phyloP scores from a whole-genome alignment of 305 asterid genomes.

The Fraxinus sp. region DNA sequence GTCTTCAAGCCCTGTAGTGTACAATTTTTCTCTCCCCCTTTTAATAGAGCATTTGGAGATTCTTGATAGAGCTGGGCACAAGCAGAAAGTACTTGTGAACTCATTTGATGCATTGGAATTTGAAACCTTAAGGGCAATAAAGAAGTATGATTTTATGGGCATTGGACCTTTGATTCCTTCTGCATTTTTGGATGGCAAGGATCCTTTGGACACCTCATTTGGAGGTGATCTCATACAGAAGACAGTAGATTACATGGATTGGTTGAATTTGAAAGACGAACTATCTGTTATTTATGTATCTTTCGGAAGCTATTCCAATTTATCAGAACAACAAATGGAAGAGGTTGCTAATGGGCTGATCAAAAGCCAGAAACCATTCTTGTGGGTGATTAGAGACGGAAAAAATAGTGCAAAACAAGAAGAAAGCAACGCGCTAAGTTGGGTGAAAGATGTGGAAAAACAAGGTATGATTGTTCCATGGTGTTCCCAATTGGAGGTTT shows the following conservation, averaged over 20 bases:
- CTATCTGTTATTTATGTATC: slow-evolving; percentile 43
- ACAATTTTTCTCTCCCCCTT: slow-evolving; percentile 22
- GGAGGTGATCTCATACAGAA: slow-evolving; percentile 34
- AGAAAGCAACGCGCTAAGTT: slow-evolving; percentile 17
- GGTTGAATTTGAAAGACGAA: slow-evolving; percentile 31
- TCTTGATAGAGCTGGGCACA: background rate
- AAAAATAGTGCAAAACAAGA: slow-evolving; percentile 1
- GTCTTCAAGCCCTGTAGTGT: slow-evolving; percentile 23
- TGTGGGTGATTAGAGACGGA: slow-evolving; percentile 33
- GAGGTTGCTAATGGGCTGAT: slow-evolving; percentile 28
- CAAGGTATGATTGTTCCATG: slow-evolving; percentile 41
- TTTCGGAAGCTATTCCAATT: slow-evolving; percentile 42
- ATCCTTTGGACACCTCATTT: slow-evolving; percentile 32
- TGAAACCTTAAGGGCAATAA: slow-evolving; percentile 27
- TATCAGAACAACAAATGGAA: slow-evolving; percentile 32
- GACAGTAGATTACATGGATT: slow-evolving; percentile 21
- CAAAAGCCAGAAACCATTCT: slow-evolving; percentile 24
- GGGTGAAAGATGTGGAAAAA: slow-evolving; percentile 27
- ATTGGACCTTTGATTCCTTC: slow-evolving; percentile 54
- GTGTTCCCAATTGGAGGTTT: slow-evolving; percentile 51
- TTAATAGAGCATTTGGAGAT: slow-evolving; percentile 25
- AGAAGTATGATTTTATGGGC: slow-evolving; percentile 24
- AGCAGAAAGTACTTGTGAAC: slow-evolving; percentile 37
- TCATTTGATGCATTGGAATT: slow-evolving; percentile 38
- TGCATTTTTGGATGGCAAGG: slow-evolving; percentile 34